phyloP scores from a whole-genome alignment of 805 yeast species.

The Nakazawaea anatomiae region DNA sequence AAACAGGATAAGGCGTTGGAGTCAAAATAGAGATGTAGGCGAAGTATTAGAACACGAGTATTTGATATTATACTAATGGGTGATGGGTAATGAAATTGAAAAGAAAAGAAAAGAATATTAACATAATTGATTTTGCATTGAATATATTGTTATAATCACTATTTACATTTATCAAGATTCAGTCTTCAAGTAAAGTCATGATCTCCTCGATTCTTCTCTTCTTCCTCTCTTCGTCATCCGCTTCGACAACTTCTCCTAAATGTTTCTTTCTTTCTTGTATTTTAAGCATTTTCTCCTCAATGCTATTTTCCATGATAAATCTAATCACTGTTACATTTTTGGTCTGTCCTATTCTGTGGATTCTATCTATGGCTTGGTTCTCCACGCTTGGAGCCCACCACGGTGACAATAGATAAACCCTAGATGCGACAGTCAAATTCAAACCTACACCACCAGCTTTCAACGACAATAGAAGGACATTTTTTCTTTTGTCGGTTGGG shows the following conservation, averaged over 20 bases:
- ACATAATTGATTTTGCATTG: slow-evolving; percentile 9
- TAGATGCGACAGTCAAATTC: slow-evolving; percentile 77
- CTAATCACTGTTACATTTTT: slow-evolving; percentile 67
- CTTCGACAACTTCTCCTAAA: slow-evolving; percentile 74
- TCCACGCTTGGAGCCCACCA: slow-evolving; percentile 96
- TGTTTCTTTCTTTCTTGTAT: slow-evolving; percentile 83
- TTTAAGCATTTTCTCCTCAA: slow-evolving; percentile 82
- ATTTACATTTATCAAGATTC: too few relatives aligned
- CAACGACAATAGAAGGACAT: slow-evolving; percentile 63
- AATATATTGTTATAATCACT: too few relatives aligned
- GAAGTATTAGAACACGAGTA: slow-evolving; percentile 14
- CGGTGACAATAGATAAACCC: slow-evolving; percentile 90
- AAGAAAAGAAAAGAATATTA: slow-evolving; percentile 6
- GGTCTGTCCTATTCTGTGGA: slow-evolving; percentile 86
- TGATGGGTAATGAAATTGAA: background rate
- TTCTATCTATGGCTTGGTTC: slow-evolving; percentile 85
- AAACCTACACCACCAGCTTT: slow-evolving; percentile 96
- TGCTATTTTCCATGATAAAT: slow-evolving; percentile 75
- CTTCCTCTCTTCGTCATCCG: slow-evolving; percentile 69
- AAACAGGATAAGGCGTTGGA: slow-evolving; percentile 22
- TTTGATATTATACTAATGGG: slow-evolving; percentile 19
- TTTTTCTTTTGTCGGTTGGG: slow-evolving; percentile 15
- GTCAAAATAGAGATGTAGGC: slow-evolving; percentile 14
- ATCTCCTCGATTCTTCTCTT: slow-evolving; percentile 68
- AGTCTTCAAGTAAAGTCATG: slow-evolving; percentile 54